phyloP scores from a whole-genome alignment of 257 asterid species.

The Lithospermum erythrorhizon region DNA sequence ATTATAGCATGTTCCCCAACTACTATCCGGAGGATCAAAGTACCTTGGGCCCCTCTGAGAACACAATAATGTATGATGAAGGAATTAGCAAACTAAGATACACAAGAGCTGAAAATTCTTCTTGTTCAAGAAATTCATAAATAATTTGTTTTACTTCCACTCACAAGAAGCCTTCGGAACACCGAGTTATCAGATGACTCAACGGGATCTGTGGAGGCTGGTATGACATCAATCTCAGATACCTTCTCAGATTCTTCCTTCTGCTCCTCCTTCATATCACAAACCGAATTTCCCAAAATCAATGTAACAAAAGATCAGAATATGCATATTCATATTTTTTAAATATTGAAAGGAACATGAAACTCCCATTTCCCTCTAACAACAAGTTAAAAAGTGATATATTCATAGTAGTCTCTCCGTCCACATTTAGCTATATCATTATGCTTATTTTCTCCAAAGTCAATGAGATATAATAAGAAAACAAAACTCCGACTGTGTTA shows the following conservation, averaged over 20 bases:
- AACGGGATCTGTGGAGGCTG: slow-evolving; percentile 34
- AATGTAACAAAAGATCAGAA: background rate
- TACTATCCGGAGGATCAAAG: slow-evolving; percentile 86
- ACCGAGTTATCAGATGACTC: slow-evolving; percentile 10
- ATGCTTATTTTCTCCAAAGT: too few species aligned
- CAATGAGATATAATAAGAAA: background rate
- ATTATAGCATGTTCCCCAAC: slow-evolving; percentile 91
- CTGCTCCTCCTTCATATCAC: slow-evolving; percentile 34
- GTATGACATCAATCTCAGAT: slow-evolving; percentile 20
- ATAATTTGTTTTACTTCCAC: background rate
- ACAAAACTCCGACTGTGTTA: background rate
- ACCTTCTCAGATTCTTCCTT: slow-evolving; percentile 23
- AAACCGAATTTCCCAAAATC: slow-evolving; percentile 27
- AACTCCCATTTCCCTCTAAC: background rate
- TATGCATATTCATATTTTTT: background rate
- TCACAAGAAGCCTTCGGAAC: too few species aligned
- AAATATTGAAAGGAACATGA: background rate
- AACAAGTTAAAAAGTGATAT: background rate
- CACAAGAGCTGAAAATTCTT: slow-evolving; percentile 12
- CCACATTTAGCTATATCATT: background rate
- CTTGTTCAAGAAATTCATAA: slow-evolving; percentile 21
- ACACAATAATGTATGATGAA: slow-evolving; percentile 27
- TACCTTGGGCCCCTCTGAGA: slow-evolving; percentile 97
- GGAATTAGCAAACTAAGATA: slow-evolving; percentile 16
- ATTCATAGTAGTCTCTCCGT: background rate